Evolutionary conservation across 768 basidiomycete genomes (phyloP), one percentile per base, ranked within the genome.

Genomic region (Omphalotus guepiniiformis): DNA sequence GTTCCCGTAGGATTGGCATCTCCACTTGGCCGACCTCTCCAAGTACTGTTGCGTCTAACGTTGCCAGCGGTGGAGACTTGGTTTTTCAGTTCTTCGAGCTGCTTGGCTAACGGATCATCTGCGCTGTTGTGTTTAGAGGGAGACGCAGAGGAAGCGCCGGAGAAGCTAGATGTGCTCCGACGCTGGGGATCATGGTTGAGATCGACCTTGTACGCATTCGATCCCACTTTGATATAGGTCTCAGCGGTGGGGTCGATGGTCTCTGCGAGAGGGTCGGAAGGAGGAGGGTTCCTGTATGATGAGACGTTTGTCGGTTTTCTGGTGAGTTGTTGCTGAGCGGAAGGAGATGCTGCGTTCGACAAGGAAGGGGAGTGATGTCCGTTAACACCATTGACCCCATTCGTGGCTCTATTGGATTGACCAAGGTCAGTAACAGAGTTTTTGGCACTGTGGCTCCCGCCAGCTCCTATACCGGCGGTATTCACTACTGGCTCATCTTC

Each of bases 401-500:
- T 46, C 4, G 51, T 29, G 32, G 34, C 39, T 53, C 70, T 66
- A 19, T 71, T 63, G 13, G 57, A 53, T 3, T 67, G 56, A 16
- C 63, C 46, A 25, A 56, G 34, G 4, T 66, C 61, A 5, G 64
- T 53, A 19, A 65, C 58, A 2, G 71, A 58, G 22, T 71, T 71
- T 29, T 57, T 59, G 42, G 67, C 63, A 35, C 70, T 68, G 23
- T 63, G 57, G 6, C 70, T 73, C 12, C 76, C 77, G 13, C 79
- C 82, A 3, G 87, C 85, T 13, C 89, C 88, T 4, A 88, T 70
- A 13, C 88, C 89, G 1, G 85, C 85, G 1, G 72, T 68, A 51
- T 88, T 87, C 7, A 74, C 63, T 5, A 69, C 43, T 0, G 75
- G 70, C 34, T 80, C 81, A 9, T 73, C 75, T 8, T 76, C 73